Conservation (phyloP, 2,329 filamentous ascomycete species). For the Zymoseptoria brevis region DNA sequence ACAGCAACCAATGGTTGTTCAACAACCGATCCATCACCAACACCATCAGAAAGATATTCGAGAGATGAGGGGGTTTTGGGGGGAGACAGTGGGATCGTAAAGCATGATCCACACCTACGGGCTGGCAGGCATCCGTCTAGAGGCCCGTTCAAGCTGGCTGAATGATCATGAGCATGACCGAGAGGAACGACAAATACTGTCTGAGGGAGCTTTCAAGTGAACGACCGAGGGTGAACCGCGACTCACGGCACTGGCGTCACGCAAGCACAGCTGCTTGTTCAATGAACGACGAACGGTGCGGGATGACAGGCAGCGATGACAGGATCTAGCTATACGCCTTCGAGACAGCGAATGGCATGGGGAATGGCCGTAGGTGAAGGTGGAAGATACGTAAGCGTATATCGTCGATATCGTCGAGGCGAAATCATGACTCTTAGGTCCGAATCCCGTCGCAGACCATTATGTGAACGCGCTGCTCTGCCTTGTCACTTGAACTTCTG, state of each 20-base stretch:
- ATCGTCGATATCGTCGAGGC: not conserved
- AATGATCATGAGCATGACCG: not conserved
- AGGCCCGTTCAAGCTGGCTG: not conserved
- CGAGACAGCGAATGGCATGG: not conserved
- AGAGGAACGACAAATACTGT: not conserved
- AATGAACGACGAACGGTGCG: too few relatives aligned
- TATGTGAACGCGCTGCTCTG: not conserved
- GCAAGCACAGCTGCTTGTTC: not conserved
- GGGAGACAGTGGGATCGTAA: not conserved
- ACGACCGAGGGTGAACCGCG: not conserved
- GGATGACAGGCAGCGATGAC: not conserved
- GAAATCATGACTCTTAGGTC: not conserved
- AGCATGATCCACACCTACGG: not conserved
- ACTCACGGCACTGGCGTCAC: not conserved
- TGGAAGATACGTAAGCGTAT: not conserved
- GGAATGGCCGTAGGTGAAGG: not conserved
- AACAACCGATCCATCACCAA: constrained; percentile 41
- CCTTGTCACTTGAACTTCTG: not conserved
- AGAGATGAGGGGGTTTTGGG: constrained; percentile 13
- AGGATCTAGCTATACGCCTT: not conserved
- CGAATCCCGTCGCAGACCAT: not conserved
- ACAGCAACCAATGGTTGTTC: constrained; percentile 47
- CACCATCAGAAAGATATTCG: constrained; percentile 30
- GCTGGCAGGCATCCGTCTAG: not conserved
- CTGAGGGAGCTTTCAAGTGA: not conserved